A percentile compares a stretch with the other conserved stretches of the same genome.
Evolutionary conservation across 768 basidiomycete species (phyloP).

Genomic region (Chiua virens): DNA sequence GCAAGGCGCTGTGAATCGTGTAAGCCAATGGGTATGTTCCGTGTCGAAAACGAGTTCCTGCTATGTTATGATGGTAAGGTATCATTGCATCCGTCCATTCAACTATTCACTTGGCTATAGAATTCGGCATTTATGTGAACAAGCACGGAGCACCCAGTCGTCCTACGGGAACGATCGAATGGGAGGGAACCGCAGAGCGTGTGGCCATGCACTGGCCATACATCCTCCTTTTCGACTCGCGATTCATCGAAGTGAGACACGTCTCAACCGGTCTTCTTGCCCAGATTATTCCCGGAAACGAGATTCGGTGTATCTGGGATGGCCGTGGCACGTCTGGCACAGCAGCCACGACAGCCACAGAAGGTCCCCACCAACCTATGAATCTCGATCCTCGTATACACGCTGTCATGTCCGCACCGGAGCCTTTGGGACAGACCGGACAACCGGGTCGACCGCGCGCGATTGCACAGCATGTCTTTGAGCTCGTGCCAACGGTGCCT

Average conservation of each 20-base stretch:
- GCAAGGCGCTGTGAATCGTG: constrained; percentile 81
- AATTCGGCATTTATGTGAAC: constrained; percentile 91
- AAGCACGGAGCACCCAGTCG: constrained; percentile 88
- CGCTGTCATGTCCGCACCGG: constrained; percentile 72
- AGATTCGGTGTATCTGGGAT: constrained; percentile 89
- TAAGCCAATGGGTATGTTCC: constrained; percentile 87
- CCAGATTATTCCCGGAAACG: constrained; percentile 80
- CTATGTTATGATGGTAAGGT: constrained; percentile 82
- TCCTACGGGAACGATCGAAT: constrained; percentile 73
- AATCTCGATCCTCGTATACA: constrained; percentile 83
- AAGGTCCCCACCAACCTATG: constrained; percentile 42
- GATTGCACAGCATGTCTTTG: constrained; percentile 72
- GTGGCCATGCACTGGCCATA: constrained; percentile 90
- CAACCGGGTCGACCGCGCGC: constrained; percentile 43
- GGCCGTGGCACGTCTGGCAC: constrained; percentile 52
- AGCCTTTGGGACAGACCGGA: constrained; percentile 38
- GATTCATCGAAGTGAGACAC: constrained; percentile 90
- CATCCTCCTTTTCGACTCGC: constrained; percentile 81
- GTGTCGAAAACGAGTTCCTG: constrained; percentile 85
- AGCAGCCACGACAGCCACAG: constrained; percentile 24
- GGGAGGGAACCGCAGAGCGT: constrained; percentile 90
- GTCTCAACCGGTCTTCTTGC: constrained; percentile 75
- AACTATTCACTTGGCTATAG: constrained; percentile 36
- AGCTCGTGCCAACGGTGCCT: constrained; percentile 54
- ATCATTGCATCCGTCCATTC: neutral